These are phyloP conservation scores for Leishmania tropica DNA, from an alignment of 208 protist genomes.

Conservation along the genomic window DNA sequence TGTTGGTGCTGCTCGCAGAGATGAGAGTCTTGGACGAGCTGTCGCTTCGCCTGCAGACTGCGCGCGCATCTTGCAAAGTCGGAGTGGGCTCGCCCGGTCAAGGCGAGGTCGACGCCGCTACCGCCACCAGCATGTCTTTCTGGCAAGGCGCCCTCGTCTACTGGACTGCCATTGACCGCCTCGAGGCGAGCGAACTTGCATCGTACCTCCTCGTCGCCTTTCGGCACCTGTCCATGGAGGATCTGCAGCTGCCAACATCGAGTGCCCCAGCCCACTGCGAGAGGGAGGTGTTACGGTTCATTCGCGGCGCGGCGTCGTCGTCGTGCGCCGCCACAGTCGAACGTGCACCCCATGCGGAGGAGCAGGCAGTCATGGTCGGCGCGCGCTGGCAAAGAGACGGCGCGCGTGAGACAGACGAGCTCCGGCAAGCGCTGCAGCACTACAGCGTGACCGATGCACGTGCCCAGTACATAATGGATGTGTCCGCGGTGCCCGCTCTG, in stretches of 20 bases:
- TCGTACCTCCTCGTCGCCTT: constrained; percentile 48
- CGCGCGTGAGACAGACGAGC: constrained; percentile 1
- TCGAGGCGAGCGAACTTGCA: constrained; percentile 38
- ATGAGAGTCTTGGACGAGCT: constrained; percentile 16
- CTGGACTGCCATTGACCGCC: constrained; percentile 37
- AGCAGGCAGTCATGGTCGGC: neutral
- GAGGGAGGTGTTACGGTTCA: constrained; percentile 60
- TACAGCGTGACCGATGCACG: constrained; percentile 15
- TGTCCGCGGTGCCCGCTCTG: constrained; percentile 11
- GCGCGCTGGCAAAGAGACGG: constrained; percentile 1
- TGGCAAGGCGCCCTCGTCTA: constrained; percentile 35
- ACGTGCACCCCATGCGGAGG: neutral
- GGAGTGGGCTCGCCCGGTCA: neutral
- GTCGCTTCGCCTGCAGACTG: neutral
- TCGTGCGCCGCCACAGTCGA: neutral
- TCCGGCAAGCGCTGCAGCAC: constrained; percentile 28
- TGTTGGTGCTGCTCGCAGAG: constrained; percentile 21
- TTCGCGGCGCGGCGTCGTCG: constrained; percentile 49
- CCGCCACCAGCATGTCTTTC: constrained; percentile 5
- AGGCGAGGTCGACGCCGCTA: neutral
- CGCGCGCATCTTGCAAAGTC: too few species aligned
- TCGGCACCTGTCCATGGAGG: constrained; percentile 50
- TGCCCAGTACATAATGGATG: constrained; percentile 1
- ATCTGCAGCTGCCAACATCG: constrained; percentile 58
- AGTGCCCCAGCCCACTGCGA: constrained; percentile 56